Base-by-base conservation (phyloP, 768 basidiomycete genomes). In the Sarcomyxa edulis region DNA sequence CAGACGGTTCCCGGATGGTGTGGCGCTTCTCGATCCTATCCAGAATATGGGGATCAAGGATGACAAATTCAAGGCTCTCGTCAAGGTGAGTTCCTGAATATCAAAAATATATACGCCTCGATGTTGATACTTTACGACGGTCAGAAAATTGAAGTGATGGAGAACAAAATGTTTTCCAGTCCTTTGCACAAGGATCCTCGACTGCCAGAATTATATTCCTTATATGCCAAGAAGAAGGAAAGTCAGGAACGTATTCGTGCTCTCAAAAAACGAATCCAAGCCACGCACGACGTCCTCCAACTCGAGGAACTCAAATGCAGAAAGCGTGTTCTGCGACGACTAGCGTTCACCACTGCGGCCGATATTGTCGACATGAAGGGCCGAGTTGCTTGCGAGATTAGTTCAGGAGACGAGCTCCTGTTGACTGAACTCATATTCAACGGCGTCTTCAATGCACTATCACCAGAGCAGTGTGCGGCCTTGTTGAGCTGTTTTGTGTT, bases 321-420 rank as follows among this genome's bases (percentile, higher is more conserved):
- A 41, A 98, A 98, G 61, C 88, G 95, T 16, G 94, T 96, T 0
- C 72, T 98, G 19, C 77, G 96, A 24, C 76, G 96, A 23, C 65
- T 99, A 5, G 94, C 85, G 0, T 98, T 98, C 68, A 94, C 92
- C 2, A 84, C 76, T 10, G 58, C 80, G 7, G 76, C 83, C 1
- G 95, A 98, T 59, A 96, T 98, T 42, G 91, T 98, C 15, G 96
- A 98, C 56, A 81, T 93, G 75, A 99, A 99, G 65, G 96, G 96
- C 1, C 74, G 96, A 26, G 95, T 99, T 1, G 96, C 96, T 12
- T 99, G 96, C 57, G 96, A 99, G 63, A 98, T 99, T 61, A 92
- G 88, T 55, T 84, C 93, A 2, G 96, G 96, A 6, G 96, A 99
- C 53, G 96, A 99, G 63, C 65, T 99, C 36, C 70, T 99, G 23